A percentile compares a stretch with the other conserved stretches of the same genome.
Evolutionary conservation across 2,329 filamentous ascomycete genomes (phyloP).

Genomic region (Leptographium wingfieldii): DNA sequence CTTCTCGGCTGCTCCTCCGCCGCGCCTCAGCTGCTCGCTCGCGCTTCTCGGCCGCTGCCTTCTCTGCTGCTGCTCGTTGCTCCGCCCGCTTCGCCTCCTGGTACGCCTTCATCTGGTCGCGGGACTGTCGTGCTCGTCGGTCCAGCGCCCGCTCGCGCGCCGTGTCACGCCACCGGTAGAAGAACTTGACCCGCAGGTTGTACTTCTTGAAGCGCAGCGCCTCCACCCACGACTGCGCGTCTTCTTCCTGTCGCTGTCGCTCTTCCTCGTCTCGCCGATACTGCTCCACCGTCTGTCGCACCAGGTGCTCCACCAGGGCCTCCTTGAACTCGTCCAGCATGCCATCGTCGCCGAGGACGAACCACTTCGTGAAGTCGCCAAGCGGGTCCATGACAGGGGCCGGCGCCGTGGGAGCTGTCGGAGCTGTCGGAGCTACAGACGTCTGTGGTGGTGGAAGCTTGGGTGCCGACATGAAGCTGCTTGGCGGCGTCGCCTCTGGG

Average conservation of each 20-base stretch:
- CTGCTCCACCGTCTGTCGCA: conserved; percentile 27
- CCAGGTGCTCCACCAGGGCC: conserved; percentile 30
- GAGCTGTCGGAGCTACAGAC: no score
- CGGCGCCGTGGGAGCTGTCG: neutral
- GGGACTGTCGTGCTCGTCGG: conserved; percentile 36
- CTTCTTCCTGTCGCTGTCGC: conserved; percentile 32
- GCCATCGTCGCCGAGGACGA: conserved; percentile 39
- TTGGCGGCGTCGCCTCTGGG: neutral
- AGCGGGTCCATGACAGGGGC: conserved; percentile 25
- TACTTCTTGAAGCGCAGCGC: conserved; percentile 35
- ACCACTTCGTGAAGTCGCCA: conserved; percentile 40
- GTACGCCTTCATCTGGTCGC: conserved; percentile 33
- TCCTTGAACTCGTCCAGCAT: conserved; percentile 38
- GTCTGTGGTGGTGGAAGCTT: neutral
- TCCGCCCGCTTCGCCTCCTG: conserved; percentile 19
- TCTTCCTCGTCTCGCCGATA: conserved; percentile 29
- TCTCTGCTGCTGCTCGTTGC: conserved; percentile 21
- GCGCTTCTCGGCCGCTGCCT: conserved; percentile 22
- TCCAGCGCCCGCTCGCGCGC: conserved; percentile 35
- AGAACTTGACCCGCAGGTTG: conserved; percentile 40
- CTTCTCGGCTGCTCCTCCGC: conserved; percentile 15
- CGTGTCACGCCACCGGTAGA: conserved; percentile 41
- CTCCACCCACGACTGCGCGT: conserved; percentile 31
- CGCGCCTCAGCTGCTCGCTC: conserved; percentile 8
- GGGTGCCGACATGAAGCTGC: neutral